These are phyloP conservation scores for Psidium friedrichsthalianum DNA, from an alignment of 345 rosid species.

Conservation along the genomic window DNA sequence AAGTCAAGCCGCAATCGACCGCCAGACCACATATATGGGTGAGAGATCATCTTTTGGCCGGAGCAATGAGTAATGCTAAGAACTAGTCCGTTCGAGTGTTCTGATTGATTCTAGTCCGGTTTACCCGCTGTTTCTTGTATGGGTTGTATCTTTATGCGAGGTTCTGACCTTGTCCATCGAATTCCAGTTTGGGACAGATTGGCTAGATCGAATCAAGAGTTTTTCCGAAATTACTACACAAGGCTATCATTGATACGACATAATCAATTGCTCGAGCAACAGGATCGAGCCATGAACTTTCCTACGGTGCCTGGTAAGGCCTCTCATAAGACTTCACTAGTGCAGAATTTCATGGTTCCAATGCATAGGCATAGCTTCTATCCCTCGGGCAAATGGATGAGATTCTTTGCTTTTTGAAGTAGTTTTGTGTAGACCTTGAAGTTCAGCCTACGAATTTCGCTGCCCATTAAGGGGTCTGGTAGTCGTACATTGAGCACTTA, in stretches of 20 bases:
- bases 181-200: not conserved
- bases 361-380: no score
- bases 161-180: not conserved
- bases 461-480: no score
- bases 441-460: no score
- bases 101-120: not conserved
- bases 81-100: not conserved
- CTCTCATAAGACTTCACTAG: no score
- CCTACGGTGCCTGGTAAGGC: not conserved
- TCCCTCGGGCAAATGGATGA: no score
- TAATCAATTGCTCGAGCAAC: not conserved
- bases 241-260: not conserved
- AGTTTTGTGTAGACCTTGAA: no score
- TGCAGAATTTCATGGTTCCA: no score
- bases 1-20: not conserved
- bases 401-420: no score
- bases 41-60: not conserved
- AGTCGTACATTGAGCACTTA: no score
- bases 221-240: not conserved
- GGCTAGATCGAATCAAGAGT: not conserved
- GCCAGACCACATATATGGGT: not conserved
- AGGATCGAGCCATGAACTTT: not conserved
- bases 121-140: not conserved
- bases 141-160: not conserved
- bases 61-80: not conserved